Conservation (phyloP, 371 early-diverging fungal species). For the Mucor plumbeus region DNA sequence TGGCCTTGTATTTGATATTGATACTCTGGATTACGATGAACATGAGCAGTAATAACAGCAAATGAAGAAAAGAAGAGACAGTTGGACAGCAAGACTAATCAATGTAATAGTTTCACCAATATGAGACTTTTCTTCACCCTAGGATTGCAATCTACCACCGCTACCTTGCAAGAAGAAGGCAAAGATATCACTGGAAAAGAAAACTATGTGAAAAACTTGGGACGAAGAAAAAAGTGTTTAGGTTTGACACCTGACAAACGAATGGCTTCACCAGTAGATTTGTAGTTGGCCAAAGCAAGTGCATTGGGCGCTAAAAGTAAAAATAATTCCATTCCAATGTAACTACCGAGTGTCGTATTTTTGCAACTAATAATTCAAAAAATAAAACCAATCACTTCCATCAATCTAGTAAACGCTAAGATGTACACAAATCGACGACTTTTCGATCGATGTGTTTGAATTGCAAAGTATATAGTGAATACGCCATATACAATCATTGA, state of each 20-base stretch:
- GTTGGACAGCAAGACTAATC: slow-evolving; percentile 17
- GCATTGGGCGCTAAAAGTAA: slow-evolving; percentile 47
- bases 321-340: slow-evolving; percentile 34
- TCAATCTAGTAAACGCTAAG: slow-evolving; percentile 35
- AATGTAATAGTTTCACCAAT: slow-evolving; percentile 9
- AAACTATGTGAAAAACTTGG: slow-evolving; percentile 49
- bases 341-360: slow-evolving; percentile 32
- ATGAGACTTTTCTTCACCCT: background rate
- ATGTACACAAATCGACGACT: slow-evolving; percentile 32
- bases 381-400: slow-evolving; percentile 40
- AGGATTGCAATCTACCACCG: slow-evolving; percentile 21
- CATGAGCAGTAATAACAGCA: slow-evolving; percentile 19
- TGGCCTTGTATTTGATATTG: slow-evolving; percentile 4
- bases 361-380: slow-evolving; percentile 30
- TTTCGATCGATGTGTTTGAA: slow-evolving; percentile 12
- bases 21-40: slow-evolving; percentile 18
- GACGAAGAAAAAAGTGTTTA: slow-evolving; percentile 29
- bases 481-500: no score
- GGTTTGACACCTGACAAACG: slow-evolving; percentile 17
- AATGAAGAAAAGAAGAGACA: slow-evolving; percentile 25
- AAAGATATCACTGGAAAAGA: slow-evolving; percentile 44
- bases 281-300: slow-evolving; percentile 47
- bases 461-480: slow-evolving; percentile 3
- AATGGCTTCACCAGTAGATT: slow-evolving; percentile 39
- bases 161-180: slow-evolving; percentile 23